Conservation (phyloP, 2,329 filamentous ascomycete species). For the Colletotrichum musicola region DNA sequence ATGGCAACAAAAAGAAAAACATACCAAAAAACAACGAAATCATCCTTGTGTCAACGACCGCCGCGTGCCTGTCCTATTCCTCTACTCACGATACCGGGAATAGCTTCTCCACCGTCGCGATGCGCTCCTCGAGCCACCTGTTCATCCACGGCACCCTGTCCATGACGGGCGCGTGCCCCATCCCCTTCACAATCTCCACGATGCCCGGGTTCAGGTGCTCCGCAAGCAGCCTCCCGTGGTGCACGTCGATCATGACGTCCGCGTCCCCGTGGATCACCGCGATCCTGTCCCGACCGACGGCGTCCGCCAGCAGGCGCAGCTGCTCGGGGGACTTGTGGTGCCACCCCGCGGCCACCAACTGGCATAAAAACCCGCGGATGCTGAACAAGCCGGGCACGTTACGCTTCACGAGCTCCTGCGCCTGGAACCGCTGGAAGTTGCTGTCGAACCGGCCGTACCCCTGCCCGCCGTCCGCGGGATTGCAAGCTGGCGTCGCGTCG, state of each 20-base stretch:
- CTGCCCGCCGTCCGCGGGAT: slow-evolving; percentile 44
- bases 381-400: slow-evolving; percentile 71
- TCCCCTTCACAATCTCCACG: slow-evolving; percentile 74
- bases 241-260: slow-evolving; percentile 83
- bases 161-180: slow-evolving; percentile 81
- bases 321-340: slow-evolving; percentile 80
- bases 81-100: slow-evolving; percentile 26
- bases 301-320: slow-evolving; percentile 73
- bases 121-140: slow-evolving; percentile 67
- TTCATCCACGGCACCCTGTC: slow-evolving; percentile 81
- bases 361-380: slow-evolving; percentile 77
- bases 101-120: slow-evolving; percentile 66
- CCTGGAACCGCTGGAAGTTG: slow-evolving; percentile 86
- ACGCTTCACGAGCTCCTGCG: slow-evolving; percentile 82
- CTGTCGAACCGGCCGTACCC: slow-evolving; percentile 71
- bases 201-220: slow-evolving; percentile 72
- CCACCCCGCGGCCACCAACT: slow-evolving; percentile 83
- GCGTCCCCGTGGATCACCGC: slow-evolving; percentile 80
- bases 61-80: background rate
- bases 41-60: too few relatives aligned
- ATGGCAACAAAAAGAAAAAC: background rate
- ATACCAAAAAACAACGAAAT: slow-evolving; percentile 14
- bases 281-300: slow-evolving; percentile 79
- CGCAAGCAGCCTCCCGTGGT: slow-evolving; percentile 77
- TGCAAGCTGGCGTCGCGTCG: slow-evolving; percentile 56